phyloP scores from a whole-genome alignment of 331 rosid genomes.

The Prunus yedoensis region DNA sequence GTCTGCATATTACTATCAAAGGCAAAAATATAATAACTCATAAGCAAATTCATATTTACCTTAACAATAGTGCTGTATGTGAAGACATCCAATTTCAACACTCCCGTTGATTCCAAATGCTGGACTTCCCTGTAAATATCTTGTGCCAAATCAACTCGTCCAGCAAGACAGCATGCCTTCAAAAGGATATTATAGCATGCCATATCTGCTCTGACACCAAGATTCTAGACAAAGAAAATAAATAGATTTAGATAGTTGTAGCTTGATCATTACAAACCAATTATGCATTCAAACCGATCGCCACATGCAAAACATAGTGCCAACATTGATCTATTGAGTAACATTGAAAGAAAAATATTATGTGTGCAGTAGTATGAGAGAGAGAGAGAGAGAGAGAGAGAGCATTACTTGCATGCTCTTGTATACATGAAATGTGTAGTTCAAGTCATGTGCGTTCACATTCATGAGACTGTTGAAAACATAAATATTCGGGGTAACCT shows the following conservation, averaged over 20 bases:
- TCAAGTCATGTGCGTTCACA: slow-evolving; percentile 77
- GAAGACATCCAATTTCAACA: slow-evolving; percentile 81
- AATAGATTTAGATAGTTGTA: slow-evolving; percentile 18
- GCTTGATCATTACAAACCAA: background rate
- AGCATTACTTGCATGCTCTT: slow-evolving; percentile 66
- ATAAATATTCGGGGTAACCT: slow-evolving; percentile 77
- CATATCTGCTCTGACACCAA: slow-evolving; percentile 69
- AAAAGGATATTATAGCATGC: slow-evolving; percentile 87
- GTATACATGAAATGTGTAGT: slow-evolving; percentile 61
- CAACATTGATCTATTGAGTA: background rate
- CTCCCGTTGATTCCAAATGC: slow-evolving; percentile 72
- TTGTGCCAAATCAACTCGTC: slow-evolving; percentile 89
- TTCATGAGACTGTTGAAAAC: slow-evolving; percentile 98
- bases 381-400: background rate
- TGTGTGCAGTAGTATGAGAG: background rate
- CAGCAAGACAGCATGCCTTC: slow-evolving; percentile 88
- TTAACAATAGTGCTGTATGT: slow-evolving; percentile 96
- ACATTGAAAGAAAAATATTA: background rate
- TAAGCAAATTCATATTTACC: slow-evolving; percentile 39
- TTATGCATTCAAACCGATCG: background rate
- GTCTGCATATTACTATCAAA: background rate
- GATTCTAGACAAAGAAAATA: slow-evolving; percentile 57
- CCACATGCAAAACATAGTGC: background rate
- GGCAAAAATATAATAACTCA: background rate
- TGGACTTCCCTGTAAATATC: slow-evolving; percentile 77